These are phyloP conservation scores for Alternaria novae-zelandiae DNA, from an alignment of 2,329 filamentous ascomycete species.

Conservation along the genomic window DNA sequence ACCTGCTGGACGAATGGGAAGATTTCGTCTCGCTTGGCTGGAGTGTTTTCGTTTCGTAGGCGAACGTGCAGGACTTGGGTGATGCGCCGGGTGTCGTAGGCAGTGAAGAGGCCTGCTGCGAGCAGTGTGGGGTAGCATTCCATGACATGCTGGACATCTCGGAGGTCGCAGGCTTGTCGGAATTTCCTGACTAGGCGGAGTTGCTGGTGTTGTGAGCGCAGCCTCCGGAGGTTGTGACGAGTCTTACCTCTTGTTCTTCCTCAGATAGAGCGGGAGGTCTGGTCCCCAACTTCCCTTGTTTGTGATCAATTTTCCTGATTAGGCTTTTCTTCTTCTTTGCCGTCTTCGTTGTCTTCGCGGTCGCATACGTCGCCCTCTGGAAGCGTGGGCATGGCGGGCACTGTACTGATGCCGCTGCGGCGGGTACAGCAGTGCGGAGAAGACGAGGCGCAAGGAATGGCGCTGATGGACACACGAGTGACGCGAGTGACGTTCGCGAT, in stretches of 20 bases:
- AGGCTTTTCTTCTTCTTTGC: constrained; percentile 1
- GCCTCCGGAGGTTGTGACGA: not conserved
- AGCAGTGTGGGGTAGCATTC: constrained; percentile 36
- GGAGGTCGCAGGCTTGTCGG: constrained; percentile 23
- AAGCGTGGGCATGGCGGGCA: constrained; percentile 2
- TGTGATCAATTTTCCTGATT: not conserved
- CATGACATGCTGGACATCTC: constrained; percentile 27
- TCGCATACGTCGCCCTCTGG: constrained; percentile 23
- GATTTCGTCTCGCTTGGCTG: constrained; percentile 10
- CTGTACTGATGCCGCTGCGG: constrained; percentile 9
- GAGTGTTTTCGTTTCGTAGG: constrained; percentile 29
- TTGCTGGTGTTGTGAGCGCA: constrained; percentile 1
- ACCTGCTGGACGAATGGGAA: constrained; percentile 47
- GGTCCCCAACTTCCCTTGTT: not conserved
- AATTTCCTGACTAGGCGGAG: constrained; percentile 17
- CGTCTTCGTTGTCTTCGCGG: constrained; percentile 11
- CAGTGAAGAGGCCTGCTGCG: constrained; percentile 13
- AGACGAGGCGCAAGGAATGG: constrained; percentile 46
- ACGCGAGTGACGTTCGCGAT: constrained; percentile 34
- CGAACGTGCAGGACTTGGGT: constrained; percentile 46
- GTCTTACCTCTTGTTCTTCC: constrained; percentile 1
- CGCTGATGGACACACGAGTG: constrained; percentile 42
- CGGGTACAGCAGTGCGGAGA: constrained; percentile 23
- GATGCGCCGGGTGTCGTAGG: constrained; percentile 38
- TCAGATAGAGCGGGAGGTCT: not conserved